These are phyloP conservation scores for Aspergillus sp. DNA, from an alignment of 2,329 filamentous ascomycete genomes.

Conservation along the genomic window DNA sequence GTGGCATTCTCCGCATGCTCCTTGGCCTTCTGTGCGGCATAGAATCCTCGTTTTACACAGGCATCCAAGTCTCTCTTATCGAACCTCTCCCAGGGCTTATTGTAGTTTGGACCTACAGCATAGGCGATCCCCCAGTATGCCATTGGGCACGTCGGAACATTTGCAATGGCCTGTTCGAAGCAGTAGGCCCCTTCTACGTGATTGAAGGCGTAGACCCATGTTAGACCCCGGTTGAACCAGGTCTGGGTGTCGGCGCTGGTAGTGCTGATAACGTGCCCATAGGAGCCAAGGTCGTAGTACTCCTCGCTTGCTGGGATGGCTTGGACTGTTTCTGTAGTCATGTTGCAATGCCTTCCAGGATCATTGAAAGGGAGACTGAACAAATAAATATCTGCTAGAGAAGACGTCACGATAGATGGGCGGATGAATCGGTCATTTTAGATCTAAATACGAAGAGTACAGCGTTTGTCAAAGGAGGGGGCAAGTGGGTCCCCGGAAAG, in stretches of 20 bases:
- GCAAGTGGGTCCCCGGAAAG: no score
- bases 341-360: no score
- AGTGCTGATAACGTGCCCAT: conserved; percentile 59
- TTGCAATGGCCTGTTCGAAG: conserved; percentile 46
- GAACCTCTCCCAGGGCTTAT: conserved; percentile 55
- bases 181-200: conserved; percentile 67
- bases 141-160: conserved; percentile 48
- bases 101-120: conserved; percentile 55
- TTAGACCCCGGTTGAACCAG: conserved; percentile 73
- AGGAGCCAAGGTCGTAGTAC: conserved; percentile 61
- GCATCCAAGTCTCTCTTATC: conserved; percentile 45
- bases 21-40: conserved; percentile 49
- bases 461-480: no score
- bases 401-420: no score
- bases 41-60: conserved; percentile 49
- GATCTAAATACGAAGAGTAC: no score
- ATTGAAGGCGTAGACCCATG: conserved; percentile 76
- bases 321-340: conserved; percentile 1
- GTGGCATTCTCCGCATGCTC: conserved; percentile 38
- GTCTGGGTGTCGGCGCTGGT: conserved; percentile 54
- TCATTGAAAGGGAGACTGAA: no score
- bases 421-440: no score
- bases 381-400: no score
- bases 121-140: conserved; percentile 55
- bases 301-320: conserved; percentile 21